phyloP scores from a whole-genome alignment of 148 eudicot genomes.

The Diospyros kaki region DNA sequence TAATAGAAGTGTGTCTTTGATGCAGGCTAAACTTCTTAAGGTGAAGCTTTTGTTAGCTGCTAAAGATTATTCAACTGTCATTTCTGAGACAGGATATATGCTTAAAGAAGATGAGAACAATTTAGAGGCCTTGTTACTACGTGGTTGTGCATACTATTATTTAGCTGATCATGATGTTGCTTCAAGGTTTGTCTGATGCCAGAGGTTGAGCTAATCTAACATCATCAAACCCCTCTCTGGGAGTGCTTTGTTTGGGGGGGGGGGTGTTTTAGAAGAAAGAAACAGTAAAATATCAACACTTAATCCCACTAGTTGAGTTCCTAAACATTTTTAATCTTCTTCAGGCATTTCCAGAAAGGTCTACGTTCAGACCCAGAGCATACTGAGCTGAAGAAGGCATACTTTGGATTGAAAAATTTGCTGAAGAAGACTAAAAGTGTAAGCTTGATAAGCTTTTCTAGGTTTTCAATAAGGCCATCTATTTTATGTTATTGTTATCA shows the following conservation, averaged over 20 bases:
- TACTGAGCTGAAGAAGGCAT: slow-evolving; percentile 84
- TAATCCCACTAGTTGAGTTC: neutral
- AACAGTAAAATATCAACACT: too few relatives aligned
- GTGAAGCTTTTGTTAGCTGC: slow-evolving; percentile 61
- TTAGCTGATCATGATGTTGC: slow-evolving; percentile 96
- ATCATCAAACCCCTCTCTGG: too few relatives aligned
- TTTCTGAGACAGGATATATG: slow-evolving; percentile 73
- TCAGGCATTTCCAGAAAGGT: slow-evolving; percentile 96
- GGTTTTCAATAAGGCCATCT: neutral
- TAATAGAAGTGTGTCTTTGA: neutral
- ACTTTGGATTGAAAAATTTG: slow-evolving; percentile 83
- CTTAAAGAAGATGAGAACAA: slow-evolving; percentile 85
- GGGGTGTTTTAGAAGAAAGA: too few relatives aligned
- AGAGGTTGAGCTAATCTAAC: neutral
- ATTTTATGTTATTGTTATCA: neutral
- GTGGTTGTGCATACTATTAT: slow-evolving; percentile 95
- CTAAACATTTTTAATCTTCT: slow-evolving; percentile 9
- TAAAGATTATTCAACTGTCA: slow-evolving; percentile 75
- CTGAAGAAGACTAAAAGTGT: slow-evolving; percentile 90
- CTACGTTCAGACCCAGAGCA: slow-evolving; percentile 94
- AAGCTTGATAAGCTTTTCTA: slow-evolving; percentile 18
- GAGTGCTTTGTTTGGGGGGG: too few relatives aligned
- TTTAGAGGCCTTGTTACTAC: slow-evolving; percentile 69
- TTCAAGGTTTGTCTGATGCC: slow-evolving; percentile 44
- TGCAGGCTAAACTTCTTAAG: slow-evolving; percentile 75